A percentile compares a stretch with the other conserved stretches of the same genome.
phyloP scores from a whole-genome alignment of 164 flowering plant genomes.

The Litsea cubeba region DNA sequence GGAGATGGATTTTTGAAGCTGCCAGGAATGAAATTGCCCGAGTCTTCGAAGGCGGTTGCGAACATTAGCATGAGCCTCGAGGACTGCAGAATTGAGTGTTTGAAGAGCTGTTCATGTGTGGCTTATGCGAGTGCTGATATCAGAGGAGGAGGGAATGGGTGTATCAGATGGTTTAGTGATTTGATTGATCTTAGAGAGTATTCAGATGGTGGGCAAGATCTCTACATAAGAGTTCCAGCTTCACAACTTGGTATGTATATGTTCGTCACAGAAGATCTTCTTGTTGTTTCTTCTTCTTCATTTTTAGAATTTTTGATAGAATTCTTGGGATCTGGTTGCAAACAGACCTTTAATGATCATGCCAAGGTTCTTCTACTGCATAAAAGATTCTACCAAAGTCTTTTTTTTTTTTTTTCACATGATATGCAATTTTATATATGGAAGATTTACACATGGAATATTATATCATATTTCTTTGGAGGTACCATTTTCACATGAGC shows the following conservation, averaged over 20 bases:
- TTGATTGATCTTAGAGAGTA: conserved; percentile 4
- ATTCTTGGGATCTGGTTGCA: not conserved
- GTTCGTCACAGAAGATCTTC: not conserved
- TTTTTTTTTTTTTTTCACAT: too few relatives aligned
- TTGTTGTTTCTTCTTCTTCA: too few relatives aligned
- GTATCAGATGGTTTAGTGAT: conserved; percentile 6
- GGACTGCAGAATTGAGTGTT: conserved; percentile 21
- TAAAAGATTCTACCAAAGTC: too few relatives aligned
- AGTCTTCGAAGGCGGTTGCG: not conserved
- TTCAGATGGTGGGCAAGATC: conserved; percentile 8
- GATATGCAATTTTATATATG: too few relatives aligned
- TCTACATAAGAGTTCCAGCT: conserved; percentile 14
- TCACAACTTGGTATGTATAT: conserved; percentile 17
- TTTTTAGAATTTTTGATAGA: not conserved
- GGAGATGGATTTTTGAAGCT: conserved; percentile 27
- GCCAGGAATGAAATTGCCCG: conserved; percentile 18
- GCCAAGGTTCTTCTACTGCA: too few relatives aligned
- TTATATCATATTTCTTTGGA: too few relatives aligned
- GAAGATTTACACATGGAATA: too few relatives aligned
- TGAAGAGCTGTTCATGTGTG: conserved; percentile 28
- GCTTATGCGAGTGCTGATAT: conserved; percentile 21
- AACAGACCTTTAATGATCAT: too few relatives aligned
- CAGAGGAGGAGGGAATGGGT: conserved; percentile 5
- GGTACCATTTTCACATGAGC: too few relatives aligned
- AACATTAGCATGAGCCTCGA: conserved; percentile 12